A percentile compares a stretch with the other conserved stretches of the same genome.
Evolutionary conservation across 495 filamentous ascomycete species (phyloP).

Genomic region (Neurospora intermedia): DNA sequence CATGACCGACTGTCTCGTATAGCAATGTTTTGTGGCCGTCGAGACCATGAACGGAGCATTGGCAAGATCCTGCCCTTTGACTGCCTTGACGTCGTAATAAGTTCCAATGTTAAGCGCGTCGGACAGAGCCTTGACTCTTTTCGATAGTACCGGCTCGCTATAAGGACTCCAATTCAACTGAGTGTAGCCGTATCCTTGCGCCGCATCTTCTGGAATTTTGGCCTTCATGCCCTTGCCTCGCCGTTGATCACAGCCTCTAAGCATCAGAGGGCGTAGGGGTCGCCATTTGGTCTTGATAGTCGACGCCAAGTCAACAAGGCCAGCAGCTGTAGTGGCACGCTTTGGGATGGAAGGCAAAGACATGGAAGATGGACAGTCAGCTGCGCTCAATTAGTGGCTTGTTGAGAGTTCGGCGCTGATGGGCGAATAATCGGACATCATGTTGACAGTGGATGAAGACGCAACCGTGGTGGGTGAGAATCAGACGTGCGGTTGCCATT

Average conservation of each 20-base stretch:
- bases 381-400: not conserved
- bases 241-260: not conserved
- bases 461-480: not conserved
- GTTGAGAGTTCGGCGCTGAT: not conserved
- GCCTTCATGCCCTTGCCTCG: not conserved
- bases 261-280: not conserved
- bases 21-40: not conserved
- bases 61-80: not conserved
- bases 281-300: not conserved
- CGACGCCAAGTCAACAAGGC: not conserved
- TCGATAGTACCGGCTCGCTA: not conserved
- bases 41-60: not conserved
- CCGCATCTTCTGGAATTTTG: not conserved
- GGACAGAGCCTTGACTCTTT: not conserved
- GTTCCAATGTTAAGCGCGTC: not conserved
- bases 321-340: not conserved
- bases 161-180: not conserved
- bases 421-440: not conserved
- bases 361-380: not conserved
- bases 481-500: not conserved
- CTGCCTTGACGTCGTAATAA: not conserved
- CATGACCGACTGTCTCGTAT: constrained; percentile 1
- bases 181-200: not conserved
- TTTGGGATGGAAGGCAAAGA: not conserved
- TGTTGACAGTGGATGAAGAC: not conserved